Base-by-base conservation (phyloP, 768 basidiomycete species). In the Mycena venus region DNA sequence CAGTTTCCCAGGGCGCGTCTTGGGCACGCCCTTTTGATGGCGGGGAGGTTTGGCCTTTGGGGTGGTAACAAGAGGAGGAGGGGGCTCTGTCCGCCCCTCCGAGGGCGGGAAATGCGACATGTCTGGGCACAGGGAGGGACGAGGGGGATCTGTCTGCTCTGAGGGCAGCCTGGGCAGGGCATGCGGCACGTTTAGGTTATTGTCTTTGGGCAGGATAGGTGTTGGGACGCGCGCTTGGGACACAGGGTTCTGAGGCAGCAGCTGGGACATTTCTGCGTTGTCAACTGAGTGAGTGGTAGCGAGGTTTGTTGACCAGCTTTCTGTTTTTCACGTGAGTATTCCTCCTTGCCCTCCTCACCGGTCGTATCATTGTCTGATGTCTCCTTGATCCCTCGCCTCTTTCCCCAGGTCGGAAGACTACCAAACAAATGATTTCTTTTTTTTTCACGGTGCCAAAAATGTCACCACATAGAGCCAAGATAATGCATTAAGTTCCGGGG, bases 1-100 rank as follows among this genome's bases (percentile, higher is more conserved):
- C 40, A 27, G 3, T 31, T 47, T 63, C 21, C 47, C 47, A n/a
- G 47, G 34, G 17, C 27, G 10, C 12, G 17, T 77, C 78, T 67
- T 59, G 47, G 47, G 47, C 47, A 11, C 47, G 6, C 47, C 32
- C 11, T 56, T 51, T 4, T 36, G 59, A 17, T 21, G 29, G 17
- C 27, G 29, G 53, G 14, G 10, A 14, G 53, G 11, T 15, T 47
- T 47, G 21, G 47, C 21, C 47, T 47, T 47, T 3, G 23, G 21
- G n/a, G 47, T 47, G 6, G 19, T 21, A 21, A 47, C 47, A 11
- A 47, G 21, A 47, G 47, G n/a, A 23, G 47, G 19, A n/a, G 47
- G 47, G 5, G 21, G 21, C 11, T n/a, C 21, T 11, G 47, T 47
- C 47, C 11, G 19, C 21, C 47, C 47, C 19, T 47, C 47, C 14